Evolutionary conservation across 2,329 filamentous ascomycete genomes (phyloP), one percentile per base, ranked within the genome.

Genomic region (Raffaelea albimanens): DNA sequence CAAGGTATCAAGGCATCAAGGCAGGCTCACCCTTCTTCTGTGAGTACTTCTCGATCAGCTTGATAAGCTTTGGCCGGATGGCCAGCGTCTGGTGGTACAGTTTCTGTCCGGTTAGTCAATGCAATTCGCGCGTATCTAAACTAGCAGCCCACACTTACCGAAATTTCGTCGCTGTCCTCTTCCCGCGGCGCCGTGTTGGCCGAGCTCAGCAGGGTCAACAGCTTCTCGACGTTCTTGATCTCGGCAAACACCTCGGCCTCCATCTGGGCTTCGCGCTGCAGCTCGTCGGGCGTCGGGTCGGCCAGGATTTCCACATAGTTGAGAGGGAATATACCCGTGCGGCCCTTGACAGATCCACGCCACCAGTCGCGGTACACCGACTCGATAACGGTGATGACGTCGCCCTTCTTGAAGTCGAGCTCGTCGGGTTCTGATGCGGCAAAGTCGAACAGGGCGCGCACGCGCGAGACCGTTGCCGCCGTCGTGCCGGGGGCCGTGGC

Each of bases 331-430:
- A 98, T 98, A 57, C 93, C 93, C 7, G 89, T 96, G 65, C 96
- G 88, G 19, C 93, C 93, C 61, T 90, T 82, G 50, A 98, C 71
- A 39, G 90, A 95, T 1, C 93, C 93, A 58, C 95, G 91, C 93
- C 93, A 98, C 93, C 93, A 98, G 65, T 98, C 93, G 67, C 97
- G 98, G 70, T 94, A 98, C 2, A 97, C 93, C 2, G 90, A 96
- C 66, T 97, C 93, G 38, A 98, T 74, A 16, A 98, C 93, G 1
- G 93, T 91, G 63, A 98, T 98, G 38, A 97, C 85, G 62, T 98
- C 93, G 23, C 93, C 91, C 68, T 95, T 95, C 57, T 90, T 85
- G 65, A 98, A 98, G 57, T 95, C 89, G 52, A 98, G 73, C 69
- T 98, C 93, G 43, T 91, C 93, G 0, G 89, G 81, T 64, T 98